Percentiles rank a stretch among this genome's conserved stretches.
Conservation (phyloP, 2,329 filamentous ascomycete species). For the Penicillium griseofulvum region DNA sequence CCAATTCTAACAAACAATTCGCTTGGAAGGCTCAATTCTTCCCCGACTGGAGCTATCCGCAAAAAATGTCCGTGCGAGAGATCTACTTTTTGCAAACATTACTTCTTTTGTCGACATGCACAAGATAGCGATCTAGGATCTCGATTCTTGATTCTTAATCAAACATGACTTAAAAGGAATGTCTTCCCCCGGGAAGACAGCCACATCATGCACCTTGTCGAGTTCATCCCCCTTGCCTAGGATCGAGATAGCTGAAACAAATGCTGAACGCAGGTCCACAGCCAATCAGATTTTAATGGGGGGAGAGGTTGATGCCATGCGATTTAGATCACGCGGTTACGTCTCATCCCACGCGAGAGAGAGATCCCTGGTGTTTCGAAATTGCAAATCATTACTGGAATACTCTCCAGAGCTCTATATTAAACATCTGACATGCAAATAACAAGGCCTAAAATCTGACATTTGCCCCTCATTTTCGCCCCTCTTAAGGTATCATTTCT, state of each 20-base stretch:
- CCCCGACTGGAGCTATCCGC: background rate
- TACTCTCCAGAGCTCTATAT: background rate
- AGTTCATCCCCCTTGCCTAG: conserved; percentile 18
- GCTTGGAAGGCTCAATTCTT: background rate
- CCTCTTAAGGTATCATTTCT: background rate
- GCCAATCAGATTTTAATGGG: background rate
- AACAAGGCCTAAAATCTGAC: background rate
- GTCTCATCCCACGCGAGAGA: background rate
- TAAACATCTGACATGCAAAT: background rate
- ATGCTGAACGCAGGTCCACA: background rate
- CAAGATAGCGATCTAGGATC: conserved; percentile 8
- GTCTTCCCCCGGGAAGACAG: conserved; percentile 12
- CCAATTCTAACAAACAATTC: background rate
- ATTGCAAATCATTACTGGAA: background rate
- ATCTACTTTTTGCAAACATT: background rate
- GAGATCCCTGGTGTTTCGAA: background rate
- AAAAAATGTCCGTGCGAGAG: background rate
- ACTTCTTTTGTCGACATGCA: conserved; percentile 3
- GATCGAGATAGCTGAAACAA: conserved; percentile 20
- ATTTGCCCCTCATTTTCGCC: conserved; percentile 1
- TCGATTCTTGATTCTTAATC: background rate
- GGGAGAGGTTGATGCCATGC: background rate
- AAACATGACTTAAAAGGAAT: conserved; percentile 13
- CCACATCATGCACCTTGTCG: background rate
- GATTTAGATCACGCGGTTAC: background rate